Evolutionary conservation across 1,284 basidiomycete genomes (phyloP).

Genomic region (Tremellales sp.): DNA sequence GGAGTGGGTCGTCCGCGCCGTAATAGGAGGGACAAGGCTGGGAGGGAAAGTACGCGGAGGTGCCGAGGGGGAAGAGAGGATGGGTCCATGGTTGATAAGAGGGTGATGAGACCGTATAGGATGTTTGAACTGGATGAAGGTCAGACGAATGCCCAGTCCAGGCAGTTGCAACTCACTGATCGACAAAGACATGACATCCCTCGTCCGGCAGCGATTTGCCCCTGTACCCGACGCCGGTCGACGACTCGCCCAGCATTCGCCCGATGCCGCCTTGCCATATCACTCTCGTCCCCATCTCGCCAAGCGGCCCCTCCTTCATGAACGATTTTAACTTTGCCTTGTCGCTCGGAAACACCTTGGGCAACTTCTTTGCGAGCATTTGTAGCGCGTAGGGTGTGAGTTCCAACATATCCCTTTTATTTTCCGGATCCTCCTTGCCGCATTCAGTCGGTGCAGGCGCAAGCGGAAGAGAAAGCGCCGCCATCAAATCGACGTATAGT

Average conservation of each 20-base stretch:
- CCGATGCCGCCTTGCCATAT: constrained; percentile 38
- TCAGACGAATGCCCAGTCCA: background rate
- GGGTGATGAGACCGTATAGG: constrained; percentile 66
- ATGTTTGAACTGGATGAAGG: constrained; percentile 68
- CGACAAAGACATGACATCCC: constrained; percentile 75
- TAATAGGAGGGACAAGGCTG: constrained; percentile 64
- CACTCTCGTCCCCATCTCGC: constrained; percentile 27
- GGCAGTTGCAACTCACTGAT: constrained; percentile 59
- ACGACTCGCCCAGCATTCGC: constrained; percentile 18
- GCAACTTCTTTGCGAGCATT: constrained; percentile 16
- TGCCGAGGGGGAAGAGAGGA: constrained; percentile 21
- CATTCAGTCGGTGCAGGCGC: constrained; percentile 15
- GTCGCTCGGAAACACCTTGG: constrained; percentile 20
- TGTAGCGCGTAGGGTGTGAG: constrained; percentile 17
- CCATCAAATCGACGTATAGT: constrained; percentile 18
- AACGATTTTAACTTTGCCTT: constrained; percentile 19
- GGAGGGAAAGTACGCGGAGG: constrained; percentile 60
- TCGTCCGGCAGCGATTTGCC: constrained; percentile 53
- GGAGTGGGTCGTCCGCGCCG: constrained; percentile 67
- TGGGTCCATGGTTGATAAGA: constrained; percentile 23
- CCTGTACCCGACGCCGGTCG: constrained; percentile 18
- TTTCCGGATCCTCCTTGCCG: constrained; percentile 4
- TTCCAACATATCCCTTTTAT: constrained; percentile 3
- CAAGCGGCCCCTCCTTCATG: constrained; percentile 16
- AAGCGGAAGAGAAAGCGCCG: constrained; percentile 19